phyloP scores from a whole-genome alignment of 345 rosid species.

The Litchi chinensis region DNA sequence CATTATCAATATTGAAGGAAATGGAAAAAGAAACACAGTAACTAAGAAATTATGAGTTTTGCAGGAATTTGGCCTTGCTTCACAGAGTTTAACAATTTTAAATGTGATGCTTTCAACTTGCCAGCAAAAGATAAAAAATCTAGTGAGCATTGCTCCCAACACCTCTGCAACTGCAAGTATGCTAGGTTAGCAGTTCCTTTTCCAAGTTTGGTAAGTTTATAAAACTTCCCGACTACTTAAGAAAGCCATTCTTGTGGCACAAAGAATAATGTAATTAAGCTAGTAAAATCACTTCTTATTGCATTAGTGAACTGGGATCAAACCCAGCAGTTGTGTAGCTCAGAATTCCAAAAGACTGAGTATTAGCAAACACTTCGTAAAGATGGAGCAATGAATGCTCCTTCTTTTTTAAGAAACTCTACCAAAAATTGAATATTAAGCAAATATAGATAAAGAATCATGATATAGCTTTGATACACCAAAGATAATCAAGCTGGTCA shows the following conservation, averaged over 20 bases:
- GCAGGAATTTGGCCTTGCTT: neutral
- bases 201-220: neutral
- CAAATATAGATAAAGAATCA: neutral
- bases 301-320: neutral
- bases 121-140: neutral
- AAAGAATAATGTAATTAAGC: neutral
- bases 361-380: no score
- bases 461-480: conserved; percentile 10
- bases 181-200: neutral
- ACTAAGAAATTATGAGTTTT: neutral
- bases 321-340: neutral
- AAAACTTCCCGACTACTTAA: neutral
- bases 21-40: neutral
- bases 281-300: neutral
- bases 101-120: neutral
- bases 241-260: neutral
- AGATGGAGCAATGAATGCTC: no score
- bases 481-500: conserved; percentile 7
- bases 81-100: neutral
- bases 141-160: neutral
- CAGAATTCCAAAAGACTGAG: no score
- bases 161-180: neutral
- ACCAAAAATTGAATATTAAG: neutral
- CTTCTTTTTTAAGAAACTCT: neutral
- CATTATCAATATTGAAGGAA: neutral